Evolutionary conservation across 2,329 filamentous ascomycete species (phyloP).

Genomic region (Stachybotrys chlorohalonatus): DNA sequence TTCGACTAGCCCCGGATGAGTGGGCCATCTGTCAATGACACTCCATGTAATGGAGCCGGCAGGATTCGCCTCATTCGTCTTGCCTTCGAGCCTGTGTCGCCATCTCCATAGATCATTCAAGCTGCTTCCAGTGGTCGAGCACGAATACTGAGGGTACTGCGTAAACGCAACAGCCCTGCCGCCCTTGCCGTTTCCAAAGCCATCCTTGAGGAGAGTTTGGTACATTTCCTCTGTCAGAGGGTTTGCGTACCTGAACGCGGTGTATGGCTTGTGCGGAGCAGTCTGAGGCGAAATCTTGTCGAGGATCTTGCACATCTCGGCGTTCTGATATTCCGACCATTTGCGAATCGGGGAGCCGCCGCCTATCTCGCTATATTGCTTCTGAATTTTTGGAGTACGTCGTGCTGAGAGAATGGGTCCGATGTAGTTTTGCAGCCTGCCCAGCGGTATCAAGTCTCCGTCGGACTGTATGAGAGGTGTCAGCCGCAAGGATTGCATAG

Average conservation of each 20-base stretch:
- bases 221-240: conserved; percentile 96
- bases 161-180: conserved; percentile 94
- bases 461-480: conserved; percentile 56
- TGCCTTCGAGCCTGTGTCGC: conserved; percentile 79
- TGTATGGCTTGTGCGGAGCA: conserved; percentile 93
- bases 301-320: conserved; percentile 95
- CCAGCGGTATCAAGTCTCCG: conserved; percentile 90
- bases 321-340: conserved; percentile 92
- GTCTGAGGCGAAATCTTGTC: conserved; percentile 87
- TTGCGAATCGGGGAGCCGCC: conserved; percentile 97
- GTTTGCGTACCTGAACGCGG: conserved; percentile 91
- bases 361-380: conserved; percentile 91
- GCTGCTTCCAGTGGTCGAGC: conserved; percentile 92
- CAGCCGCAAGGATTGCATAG: background rate
- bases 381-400: conserved; percentile 90
- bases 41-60: conserved; percentile 83
- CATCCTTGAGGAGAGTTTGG: conserved; percentile 69
- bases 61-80: conserved; percentile 41
- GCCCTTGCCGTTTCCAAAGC: conserved; percentile 83
- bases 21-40: conserved; percentile 95
- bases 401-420: conserved; percentile 79
- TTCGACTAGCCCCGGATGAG: conserved; percentile 81
- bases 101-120: conserved; percentile 98
- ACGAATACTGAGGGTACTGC: conserved; percentile 97
- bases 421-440: conserved; percentile 81